These are phyloP conservation scores for Pseudoperonospora humuli DNA, from an alignment of 352 stramenopile genomes.

Conservation along the genomic window DNA sequence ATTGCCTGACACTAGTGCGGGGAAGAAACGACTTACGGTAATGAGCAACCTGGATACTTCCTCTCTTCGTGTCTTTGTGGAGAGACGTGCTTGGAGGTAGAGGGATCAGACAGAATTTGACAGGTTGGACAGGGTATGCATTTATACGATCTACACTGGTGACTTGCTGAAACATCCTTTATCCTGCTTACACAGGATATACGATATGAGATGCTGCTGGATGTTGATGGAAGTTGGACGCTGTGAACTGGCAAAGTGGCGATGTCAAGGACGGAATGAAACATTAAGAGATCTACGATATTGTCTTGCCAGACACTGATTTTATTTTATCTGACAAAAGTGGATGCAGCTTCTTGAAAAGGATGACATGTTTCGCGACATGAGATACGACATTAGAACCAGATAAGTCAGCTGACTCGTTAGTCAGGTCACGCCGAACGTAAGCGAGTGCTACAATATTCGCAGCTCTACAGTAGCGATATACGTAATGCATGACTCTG, in stretches of 20 bases:
- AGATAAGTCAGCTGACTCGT: background rate
- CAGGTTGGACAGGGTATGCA: background rate
- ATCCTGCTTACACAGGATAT: too few species aligned
- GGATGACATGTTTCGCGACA: background rate
- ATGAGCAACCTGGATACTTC: constrained; percentile 10
- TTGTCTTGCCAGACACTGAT: background rate
- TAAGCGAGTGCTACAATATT: background rate
- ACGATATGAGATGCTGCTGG: too few species aligned
- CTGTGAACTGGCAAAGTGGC: background rate
- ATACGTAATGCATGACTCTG: background rate
- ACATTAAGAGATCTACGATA: background rate
- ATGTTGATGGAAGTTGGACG: too few species aligned
- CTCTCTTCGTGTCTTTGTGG: constrained; percentile 18
- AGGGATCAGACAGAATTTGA: background rate
- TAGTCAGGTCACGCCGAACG: too few species aligned
- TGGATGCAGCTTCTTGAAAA: background rate
- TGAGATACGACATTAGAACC: background rate
- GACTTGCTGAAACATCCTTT: too few species aligned
- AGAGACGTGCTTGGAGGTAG: too few species aligned
- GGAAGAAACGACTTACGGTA: background rate
- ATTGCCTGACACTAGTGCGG: constrained; percentile 1
- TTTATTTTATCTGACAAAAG: background rate
- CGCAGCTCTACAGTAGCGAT: background rate
- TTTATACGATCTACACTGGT: background rate
- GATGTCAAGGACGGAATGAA: background rate